phyloP scores from a whole-genome alignment of 2,329 filamentous ascomycete genomes.

The Phialemoniopsis sp. region DNA sequence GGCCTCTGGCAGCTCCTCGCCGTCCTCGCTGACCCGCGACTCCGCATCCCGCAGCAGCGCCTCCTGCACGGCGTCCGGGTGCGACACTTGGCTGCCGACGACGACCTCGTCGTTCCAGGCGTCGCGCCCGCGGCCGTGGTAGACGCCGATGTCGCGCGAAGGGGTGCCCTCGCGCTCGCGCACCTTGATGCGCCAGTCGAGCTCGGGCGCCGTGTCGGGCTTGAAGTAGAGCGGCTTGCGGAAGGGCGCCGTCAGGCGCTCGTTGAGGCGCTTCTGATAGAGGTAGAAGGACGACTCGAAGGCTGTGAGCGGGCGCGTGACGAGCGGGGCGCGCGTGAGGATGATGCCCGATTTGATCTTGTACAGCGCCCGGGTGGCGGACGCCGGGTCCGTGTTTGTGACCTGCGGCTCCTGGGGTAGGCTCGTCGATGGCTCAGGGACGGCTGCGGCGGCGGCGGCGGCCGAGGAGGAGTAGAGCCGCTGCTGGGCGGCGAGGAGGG shows the following conservation, averaged over 20 bases:
- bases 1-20: constrained; percentile 52
- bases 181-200: constrained; percentile 88
- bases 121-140: constrained; percentile 57
- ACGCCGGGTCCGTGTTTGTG: constrained; percentile 8
- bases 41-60: constrained; percentile 74
- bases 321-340: constrained; percentile 80
- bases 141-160: constrained; percentile 80
- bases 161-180: constrained; percentile 68
- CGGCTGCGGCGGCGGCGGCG: constrained; percentile 17
- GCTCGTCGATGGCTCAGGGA: constrained; percentile 16
- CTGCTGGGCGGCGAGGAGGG: constrained; percentile 10
- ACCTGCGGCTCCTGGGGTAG: constrained; percentile 3
- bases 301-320: constrained; percentile 77
- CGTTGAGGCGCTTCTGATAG: constrained; percentile 95
- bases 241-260: constrained; percentile 84
- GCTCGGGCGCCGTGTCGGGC: constrained; percentile 74
- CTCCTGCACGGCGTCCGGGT: constrained; percentile 61
- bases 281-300: constrained; percentile 95
- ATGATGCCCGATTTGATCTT: constrained; percentile 65
- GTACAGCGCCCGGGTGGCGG: constrained; percentile 26
- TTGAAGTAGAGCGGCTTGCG: constrained; percentile 94
- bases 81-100: constrained; percentile 65
- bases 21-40: constrained; percentile 53
- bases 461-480: constrained; percentile 30
- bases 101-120: constrained; percentile 92